These are phyloP conservation scores for Hippophae tibetana DNA, from an alignment of 306 rosid genomes.

Conservation along the genomic window DNA sequence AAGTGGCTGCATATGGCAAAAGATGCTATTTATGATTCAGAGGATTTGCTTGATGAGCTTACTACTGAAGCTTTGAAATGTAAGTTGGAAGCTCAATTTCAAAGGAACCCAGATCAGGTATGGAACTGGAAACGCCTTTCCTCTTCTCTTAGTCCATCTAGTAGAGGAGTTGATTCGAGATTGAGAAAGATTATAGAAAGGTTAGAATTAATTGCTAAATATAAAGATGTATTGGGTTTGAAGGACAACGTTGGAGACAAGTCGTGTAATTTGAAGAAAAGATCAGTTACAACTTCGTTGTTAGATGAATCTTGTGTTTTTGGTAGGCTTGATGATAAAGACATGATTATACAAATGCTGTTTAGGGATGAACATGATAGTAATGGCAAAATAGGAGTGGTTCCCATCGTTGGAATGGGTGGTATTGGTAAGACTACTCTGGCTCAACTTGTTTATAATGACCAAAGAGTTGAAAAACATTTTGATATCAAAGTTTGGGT, in stretches of 20 bases:
- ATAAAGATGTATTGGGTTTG: constrained; percentile 33
- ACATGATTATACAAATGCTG: constrained; percentile 17
- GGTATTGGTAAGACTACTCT: constrained; percentile 43
- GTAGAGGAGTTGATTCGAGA: constrained; percentile 22
- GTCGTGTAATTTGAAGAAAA: constrained; percentile 4
- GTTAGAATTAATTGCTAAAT: constrained; percentile 28
- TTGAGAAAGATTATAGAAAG: constrained; percentile 26
- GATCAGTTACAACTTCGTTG: constrained; percentile 36
- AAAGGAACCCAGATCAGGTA: constrained; percentile 20
- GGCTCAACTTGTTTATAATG: constrained; percentile 24
- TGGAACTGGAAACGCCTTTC: constrained; percentile 26
- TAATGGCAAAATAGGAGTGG: constrained; percentile 6
- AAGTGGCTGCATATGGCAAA: constrained; percentile 28
- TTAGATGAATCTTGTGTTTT: constrained; percentile 32
- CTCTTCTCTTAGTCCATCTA: constrained; percentile 29
- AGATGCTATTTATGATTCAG: constrained; percentile 23
- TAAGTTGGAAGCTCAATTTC: constrained; percentile 16
- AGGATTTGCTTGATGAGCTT: constrained; percentile 26
- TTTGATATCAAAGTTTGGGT: constrained; percentile 22
- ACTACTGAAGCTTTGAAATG: constrained; percentile 16
- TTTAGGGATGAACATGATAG: constrained; percentile 9
- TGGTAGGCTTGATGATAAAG: constrained; percentile 32
- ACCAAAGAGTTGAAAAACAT: constrained; percentile 1
- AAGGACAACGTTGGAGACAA: constrained; percentile 24
- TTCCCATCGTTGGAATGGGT: constrained; percentile 20